A percentile compares a stretch with the other conserved stretches of the same genome.
Evolutionary conservation across 345 rosid species (phyloP).

Genomic region (Draba incana): DNA sequence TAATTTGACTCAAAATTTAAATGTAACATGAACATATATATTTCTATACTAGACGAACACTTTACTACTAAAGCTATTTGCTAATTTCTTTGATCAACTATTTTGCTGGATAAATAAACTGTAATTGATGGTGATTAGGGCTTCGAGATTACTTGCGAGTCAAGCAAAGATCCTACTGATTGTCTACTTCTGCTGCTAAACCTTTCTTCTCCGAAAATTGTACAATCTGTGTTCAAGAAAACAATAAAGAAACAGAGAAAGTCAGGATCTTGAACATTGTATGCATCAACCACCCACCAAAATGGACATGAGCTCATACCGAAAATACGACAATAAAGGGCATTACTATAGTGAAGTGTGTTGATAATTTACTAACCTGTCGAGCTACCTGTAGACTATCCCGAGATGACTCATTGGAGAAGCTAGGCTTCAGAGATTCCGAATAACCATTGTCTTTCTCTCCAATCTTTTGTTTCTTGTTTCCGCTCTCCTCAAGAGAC

Average conservation of each 20-base stretch:
- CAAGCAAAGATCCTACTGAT: conserved; percentile 17
- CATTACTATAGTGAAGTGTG: conserved; percentile 18
- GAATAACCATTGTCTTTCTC: conserved; percentile 48
- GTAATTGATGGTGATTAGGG: conserved; percentile 2
- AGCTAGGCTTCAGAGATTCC: conserved; percentile 51
- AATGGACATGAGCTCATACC: conserved; percentile 10
- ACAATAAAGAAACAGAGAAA: conserved; percentile 20
- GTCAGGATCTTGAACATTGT: not conserved
- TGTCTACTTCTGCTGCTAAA: conserved; percentile 36
- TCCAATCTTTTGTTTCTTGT: conserved; percentile 42
- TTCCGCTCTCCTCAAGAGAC: conserved; percentile 39
- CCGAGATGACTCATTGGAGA: conserved; percentile 53
- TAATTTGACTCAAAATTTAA: conserved; percentile 6
- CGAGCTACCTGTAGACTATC: conserved; percentile 43
- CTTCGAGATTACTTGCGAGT: conserved; percentile 10
- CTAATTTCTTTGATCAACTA: conserved; percentile 18
- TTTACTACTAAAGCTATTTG: conserved; percentile 17
- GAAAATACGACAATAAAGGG: not conserved
- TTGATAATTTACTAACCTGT: conserved; percentile 53
- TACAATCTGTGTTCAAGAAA: conserved; percentile 45
- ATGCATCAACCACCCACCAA: conserved; percentile 20
- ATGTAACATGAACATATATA: conserved; percentile 6
- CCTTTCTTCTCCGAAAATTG: conserved; percentile 54
- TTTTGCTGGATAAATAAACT: conserved; percentile 8
- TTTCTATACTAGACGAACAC: conserved; percentile 2